Evolutionary conservation across 2,329 filamentous ascomycete genomes (phyloP).

Genomic region (Cyclaneusma minus): DNA sequence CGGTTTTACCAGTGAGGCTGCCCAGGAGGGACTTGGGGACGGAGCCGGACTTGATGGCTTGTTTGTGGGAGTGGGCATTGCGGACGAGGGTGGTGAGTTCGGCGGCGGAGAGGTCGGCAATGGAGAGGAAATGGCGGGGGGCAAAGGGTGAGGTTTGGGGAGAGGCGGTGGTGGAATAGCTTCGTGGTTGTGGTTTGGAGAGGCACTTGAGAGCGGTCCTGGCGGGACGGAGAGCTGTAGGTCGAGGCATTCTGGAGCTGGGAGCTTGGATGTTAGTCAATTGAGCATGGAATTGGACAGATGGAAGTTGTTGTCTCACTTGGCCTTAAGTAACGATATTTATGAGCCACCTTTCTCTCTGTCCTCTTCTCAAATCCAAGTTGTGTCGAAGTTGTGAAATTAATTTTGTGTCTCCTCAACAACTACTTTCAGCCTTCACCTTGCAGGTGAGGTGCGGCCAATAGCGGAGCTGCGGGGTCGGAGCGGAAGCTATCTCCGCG

Average conservation of each 20-base stretch:
- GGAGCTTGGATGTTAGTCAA: too few relatives aligned
- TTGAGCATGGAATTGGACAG: too few relatives aligned
- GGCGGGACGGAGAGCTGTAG: constrained; percentile 10
- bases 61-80: constrained; percentile 67
- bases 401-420: too few relatives aligned
- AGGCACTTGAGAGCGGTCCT: constrained; percentile 10
- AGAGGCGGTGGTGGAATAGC: constrained; percentile 9
- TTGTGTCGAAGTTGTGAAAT: too few relatives aligned
- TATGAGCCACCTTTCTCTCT: too few relatives aligned
- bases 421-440: too few relatives aligned
- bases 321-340: too few relatives aligned
- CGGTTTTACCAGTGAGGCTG: constrained; percentile 57
- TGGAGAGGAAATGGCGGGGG: constrained; percentile 82
- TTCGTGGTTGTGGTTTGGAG: constrained; percentile 9
- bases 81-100: constrained; percentile 73
- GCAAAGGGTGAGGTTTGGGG: constrained; percentile 30
- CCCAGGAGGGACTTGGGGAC: constrained; percentile 42
- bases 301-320: too few relatives aligned
- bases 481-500: too few relatives aligned
- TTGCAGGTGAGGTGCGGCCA: too few relatives aligned
- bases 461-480: too few relatives aligned
- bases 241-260: constrained; percentile 9
- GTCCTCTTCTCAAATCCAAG: too few relatives aligned
- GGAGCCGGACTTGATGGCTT: constrained; percentile 55
- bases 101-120: constrained; percentile 63